These are phyloP conservation scores for Eucalyptus tenuipes DNA, from an alignment of 345 rosid species.

Conservation along the genomic window DNA sequence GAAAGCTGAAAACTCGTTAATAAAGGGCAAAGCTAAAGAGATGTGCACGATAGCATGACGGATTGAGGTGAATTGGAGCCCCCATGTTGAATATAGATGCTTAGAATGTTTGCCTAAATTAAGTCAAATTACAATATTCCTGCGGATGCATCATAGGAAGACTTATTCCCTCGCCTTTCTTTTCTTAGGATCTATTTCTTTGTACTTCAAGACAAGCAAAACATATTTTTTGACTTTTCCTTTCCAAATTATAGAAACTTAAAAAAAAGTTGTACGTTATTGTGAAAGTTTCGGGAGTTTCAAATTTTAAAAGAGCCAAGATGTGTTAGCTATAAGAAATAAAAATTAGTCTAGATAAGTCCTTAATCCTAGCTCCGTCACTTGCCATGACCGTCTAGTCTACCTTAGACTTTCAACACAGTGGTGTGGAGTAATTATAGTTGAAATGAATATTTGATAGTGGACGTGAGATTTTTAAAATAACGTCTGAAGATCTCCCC, in stretches of 20 bases:
- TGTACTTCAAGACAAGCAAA: not conserved
- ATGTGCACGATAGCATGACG: not conserved
- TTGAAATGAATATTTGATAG: not conserved
- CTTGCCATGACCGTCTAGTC: not conserved
- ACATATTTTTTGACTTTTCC: not conserved
- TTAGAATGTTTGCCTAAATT: too few relatives aligned
- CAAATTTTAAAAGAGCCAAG: not conserved
- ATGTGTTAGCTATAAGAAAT: not conserved
- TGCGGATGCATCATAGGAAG: not conserved
- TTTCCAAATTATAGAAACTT: too few relatives aligned
- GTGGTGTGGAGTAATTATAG: accelerated
- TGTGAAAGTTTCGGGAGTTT: not conserved
- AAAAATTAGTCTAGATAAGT: not conserved
- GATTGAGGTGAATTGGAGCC: not conserved
- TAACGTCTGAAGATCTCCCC: not conserved
- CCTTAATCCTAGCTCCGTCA: accelerated
- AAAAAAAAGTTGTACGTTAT: too few relatives aligned
- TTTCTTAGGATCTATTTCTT: not conserved
- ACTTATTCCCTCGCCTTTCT: not conserved
- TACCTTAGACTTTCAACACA: not conserved
- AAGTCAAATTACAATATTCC: not conserved
- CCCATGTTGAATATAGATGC: not conserved
- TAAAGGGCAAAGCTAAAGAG: not conserved
- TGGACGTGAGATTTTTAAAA: not conserved
- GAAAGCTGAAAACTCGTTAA: not conserved